Percentiles rank a stretch among this genome's conserved stretches.
phyloP scores from a whole-genome alignment of 2,329 filamentous ascomycete species.

The Cryphonectria japonica region DNA sequence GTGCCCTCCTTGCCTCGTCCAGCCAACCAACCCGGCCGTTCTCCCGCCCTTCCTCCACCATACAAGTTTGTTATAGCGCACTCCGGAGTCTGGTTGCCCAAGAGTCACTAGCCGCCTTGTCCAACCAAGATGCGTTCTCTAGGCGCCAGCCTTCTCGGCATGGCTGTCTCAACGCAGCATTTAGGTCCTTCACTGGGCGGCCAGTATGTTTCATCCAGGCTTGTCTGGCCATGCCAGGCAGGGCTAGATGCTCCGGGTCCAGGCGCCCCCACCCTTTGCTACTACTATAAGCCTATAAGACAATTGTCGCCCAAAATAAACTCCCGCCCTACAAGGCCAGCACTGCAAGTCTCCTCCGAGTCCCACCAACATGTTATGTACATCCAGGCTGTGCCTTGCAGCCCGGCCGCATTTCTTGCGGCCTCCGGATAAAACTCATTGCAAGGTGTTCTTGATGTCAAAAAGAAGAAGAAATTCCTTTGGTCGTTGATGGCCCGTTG shows the following conservation, averaged over 20 bases:
- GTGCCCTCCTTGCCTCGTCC: not conserved
- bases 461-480: not conserved
- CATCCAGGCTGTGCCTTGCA: not conserved
- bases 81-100: not conserved
- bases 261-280: not conserved
- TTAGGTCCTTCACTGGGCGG: not conserved
- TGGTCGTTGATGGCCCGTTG: not conserved
- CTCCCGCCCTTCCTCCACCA: not conserved
- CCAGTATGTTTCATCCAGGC: constrained; percentile 12
- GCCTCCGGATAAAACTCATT: not conserved
- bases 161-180: not conserved
- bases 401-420: not conserved
- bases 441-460: not conserved
- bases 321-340: not conserved
- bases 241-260: constrained; percentile 1
- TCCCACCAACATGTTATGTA: not conserved
- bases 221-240: not conserved
- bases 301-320: constrained; percentile 1
- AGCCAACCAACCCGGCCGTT: constrained; percentile 5
- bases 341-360: not conserved
- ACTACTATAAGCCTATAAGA: not conserved
- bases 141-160: constrained; percentile 11
- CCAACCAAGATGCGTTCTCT: constrained; percentile 16
- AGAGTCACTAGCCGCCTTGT: constrained; percentile 3
- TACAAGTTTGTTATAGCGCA: not conserved